phyloP scores from a whole-genome alignment of 106 monocot genomes.

The Acorus gramineus region DNA sequence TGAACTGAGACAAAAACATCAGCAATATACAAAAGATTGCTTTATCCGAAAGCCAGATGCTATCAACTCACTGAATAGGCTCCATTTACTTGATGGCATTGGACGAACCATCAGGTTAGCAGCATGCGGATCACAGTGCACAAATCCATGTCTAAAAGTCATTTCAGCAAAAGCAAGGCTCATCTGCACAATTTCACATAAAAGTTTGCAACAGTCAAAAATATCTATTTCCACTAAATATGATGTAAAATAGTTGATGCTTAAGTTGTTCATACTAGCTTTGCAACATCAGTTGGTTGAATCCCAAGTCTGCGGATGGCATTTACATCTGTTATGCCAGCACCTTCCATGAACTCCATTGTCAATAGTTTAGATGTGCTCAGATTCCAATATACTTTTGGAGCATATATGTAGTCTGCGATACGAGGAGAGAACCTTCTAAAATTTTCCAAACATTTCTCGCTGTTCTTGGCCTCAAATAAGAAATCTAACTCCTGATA shows the following conservation, averaged over 20 bases:
- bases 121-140: conserved; percentile 98
- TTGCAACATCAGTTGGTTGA: conserved; percentile 66
- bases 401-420: conserved; percentile 69
- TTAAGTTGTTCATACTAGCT: conserved; percentile 37
- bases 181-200: conserved; percentile 31
- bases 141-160: conserved; percentile 97
- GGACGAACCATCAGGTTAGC: conserved; percentile 95
- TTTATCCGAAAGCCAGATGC: neutral
- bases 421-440: conserved; percentile 77
- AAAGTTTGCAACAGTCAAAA: conserved; percentile 1
- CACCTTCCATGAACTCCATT: conserved; percentile 93
- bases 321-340: conserved; percentile 80
- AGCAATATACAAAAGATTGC: neutral
- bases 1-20: no score
- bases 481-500: conserved; percentile 92
- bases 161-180: conserved; percentile 85
- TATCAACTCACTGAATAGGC: conserved; percentile 40
- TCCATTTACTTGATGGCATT: conserved; percentile 38
- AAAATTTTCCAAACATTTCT: conserved; percentile 83
- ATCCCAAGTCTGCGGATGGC: conserved; percentile 50
- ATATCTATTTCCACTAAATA: neutral
- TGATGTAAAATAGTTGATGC: neutral
- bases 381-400: conserved; percentile 76
- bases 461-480: conserved; percentile 75
- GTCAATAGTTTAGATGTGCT: conserved; percentile 82